phyloP scores from a whole-genome alignment of 2,329 filamentous ascomycete species.

The Colletotrichum destructivum region DNA sequence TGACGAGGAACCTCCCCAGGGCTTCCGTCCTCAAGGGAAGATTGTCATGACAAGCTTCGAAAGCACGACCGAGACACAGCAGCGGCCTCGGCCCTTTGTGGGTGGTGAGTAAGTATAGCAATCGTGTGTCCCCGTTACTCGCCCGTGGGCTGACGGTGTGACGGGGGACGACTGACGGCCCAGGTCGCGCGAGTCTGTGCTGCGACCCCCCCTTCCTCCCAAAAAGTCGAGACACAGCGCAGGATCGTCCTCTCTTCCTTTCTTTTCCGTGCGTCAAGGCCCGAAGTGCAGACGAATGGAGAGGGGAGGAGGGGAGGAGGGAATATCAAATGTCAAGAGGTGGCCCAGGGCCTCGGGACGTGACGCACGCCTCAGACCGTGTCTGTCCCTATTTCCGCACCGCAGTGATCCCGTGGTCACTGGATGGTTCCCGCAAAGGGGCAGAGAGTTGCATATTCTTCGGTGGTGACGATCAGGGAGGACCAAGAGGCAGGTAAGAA shows the following conservation, averaged over 20 bases:
- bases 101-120: neutral
- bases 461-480: conserved; percentile 1
- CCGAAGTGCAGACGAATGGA: conserved; percentile 17
- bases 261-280: conserved; percentile 2
- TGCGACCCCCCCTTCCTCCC: neutral
- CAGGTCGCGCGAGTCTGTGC: neutral
- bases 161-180: neutral
- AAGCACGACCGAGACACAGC: conserved; percentile 10
- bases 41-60: neutral
- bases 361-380: conserved; percentile 10
- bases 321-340: conserved; percentile 13
- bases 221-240: conserved; percentile 17
- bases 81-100: conserved; percentile 18
- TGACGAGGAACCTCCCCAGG: neutral
- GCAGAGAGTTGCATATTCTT: neutral
- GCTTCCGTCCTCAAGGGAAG: neutral
- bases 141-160: conserved; percentile 10
- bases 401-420: conserved; percentile 18
- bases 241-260: neutral
- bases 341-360: conserved; percentile 29
- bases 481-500: too few relatives aligned
- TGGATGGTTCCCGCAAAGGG: neutral
- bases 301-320: too few relatives aligned
- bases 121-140: neutral
- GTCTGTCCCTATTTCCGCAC: neutral